phyloP scores from a whole-genome alignment of 768 basidiomycete genomes.

The Phanerochaete carnosa region DNA sequence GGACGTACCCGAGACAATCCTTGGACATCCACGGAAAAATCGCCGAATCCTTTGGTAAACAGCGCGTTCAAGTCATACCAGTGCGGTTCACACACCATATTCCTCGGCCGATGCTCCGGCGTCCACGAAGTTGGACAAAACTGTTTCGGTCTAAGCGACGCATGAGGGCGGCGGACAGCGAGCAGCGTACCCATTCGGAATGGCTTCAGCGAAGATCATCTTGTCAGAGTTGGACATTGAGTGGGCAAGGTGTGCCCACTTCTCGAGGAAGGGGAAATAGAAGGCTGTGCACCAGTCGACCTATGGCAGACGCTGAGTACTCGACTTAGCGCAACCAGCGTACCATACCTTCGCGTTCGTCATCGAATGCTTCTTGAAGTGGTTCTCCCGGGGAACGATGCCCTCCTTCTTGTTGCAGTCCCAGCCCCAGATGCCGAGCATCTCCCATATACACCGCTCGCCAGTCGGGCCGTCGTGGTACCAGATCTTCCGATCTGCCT shows the following conservation, averaged over 20 bases:
- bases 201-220: slow-evolving; percentile 74
- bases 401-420: slow-evolving; percentile 60
- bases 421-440: slow-evolving; percentile 94
- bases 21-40: slow-evolving; percentile 92
- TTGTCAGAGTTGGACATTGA: slow-evolving; percentile 46
- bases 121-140: slow-evolving; percentile 82
- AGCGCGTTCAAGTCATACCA: slow-evolving; percentile 92
- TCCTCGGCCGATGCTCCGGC: slow-evolving; percentile 51
- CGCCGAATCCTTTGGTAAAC: slow-evolving; percentile 79
- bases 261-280: slow-evolving; percentile 72
- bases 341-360: slow-evolving; percentile 55
- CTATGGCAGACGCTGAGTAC: no score
- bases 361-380: slow-evolving; percentile 71
- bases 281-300: slow-evolving; percentile 86
- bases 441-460: slow-evolving; percentile 80
- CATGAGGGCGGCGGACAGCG: background rate
- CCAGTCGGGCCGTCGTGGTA: slow-evolving; percentile 65
- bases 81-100: slow-evolving; percentile 72
- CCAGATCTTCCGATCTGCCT: slow-evolving; percentile 63
- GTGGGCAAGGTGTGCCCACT: slow-evolving; percentile 64
- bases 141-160: slow-evolving; percentile 32
- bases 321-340: no score
- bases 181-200: slow-evolving; percentile 77
- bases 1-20: slow-evolving; percentile 74
- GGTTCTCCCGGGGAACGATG: slow-evolving; percentile 78